Base-by-base conservation (phyloP, 176 grass and related monocot genomes). In the Eragrostis curvula region DNA sequence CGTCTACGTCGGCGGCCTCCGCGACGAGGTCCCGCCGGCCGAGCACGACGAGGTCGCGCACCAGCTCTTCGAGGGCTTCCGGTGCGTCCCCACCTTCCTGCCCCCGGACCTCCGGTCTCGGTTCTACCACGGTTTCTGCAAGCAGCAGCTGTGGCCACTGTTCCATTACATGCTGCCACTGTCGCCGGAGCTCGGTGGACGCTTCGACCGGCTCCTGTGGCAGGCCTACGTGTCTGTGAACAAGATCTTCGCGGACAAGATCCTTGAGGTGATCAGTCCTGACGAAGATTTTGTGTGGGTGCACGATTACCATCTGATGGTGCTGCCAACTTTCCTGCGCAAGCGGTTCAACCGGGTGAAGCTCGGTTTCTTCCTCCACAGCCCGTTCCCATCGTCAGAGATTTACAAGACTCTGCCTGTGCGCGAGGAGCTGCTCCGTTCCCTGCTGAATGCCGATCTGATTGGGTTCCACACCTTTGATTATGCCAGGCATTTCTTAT, bases 121-220 rank as follows among this genome's bases (percentile, higher is more conserved):
- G 29, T 98, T 98, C 88, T 98, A 98, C 80, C 92, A 91, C 40
- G 95, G 95, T 18, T 98, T 98, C 87, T 98, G 95, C 83, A 98
- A 98, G 82, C 92, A 98, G 84, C 95, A 98, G 86, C 90, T 98
- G 55, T 98, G 95, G 95, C 95, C 95, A 71, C 86, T 97, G 82
- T 97, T 97, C 85, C 95, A 97, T 87, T 97, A 97, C 92, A 94
- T 97, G 95, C 92, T 97, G 43, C 95, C 95, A 21, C 88, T 97
- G 45, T 97, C 95, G 55, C 90, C 92, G 7, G 95, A 97, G 60
- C 90, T 97, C 41, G 92, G 95, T 5, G 95, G 95, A 29, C 92
- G 95, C 44, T 97, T 97, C 43, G 95, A 97, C 83, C 89, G 95
- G 11, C 20, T 18, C 43, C 85, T 94, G 5, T 97, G 95, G 95